Percentiles rank a stretch among this genome's conserved stretches.
These are phyloP conservation scores for Suillus occidentalis DNA, from an alignment of 768 basidiomycete genomes.

Conservation along the genomic window DNA sequence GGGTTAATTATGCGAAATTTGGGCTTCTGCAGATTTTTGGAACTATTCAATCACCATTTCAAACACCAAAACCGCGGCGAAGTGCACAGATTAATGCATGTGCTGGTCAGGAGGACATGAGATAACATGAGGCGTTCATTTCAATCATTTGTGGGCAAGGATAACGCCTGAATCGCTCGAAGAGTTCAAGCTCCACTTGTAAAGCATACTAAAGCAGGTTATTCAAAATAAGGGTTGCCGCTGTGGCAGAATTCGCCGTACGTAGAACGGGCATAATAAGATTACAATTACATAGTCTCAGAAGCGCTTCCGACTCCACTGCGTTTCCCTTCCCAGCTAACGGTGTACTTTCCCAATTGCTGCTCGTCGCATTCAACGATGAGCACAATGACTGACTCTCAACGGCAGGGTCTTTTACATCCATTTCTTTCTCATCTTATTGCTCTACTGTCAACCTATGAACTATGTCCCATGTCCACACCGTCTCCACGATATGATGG, in stretches of 20 bases:
- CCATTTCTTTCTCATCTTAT: conserved; percentile 56
- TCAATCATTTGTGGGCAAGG: neutral
- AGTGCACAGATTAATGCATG: neutral
- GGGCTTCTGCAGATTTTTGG: neutral
- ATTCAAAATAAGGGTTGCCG: conserved; percentile 5
- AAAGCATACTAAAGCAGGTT: neutral
- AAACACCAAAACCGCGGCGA: neutral
- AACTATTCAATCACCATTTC: neutral
- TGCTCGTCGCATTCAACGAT: conserved; percentile 30
- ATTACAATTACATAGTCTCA: conserved; percentile 5
- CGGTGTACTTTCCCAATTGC: conserved; percentile 1
- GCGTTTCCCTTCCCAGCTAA: neutral
- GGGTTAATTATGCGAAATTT: neutral
- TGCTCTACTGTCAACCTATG: conserved; percentile 58
- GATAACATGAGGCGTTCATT: conserved; percentile 2
- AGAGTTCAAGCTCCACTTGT: conserved; percentile 7
- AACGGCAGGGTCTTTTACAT: conserved; percentile 24
- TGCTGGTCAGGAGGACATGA: conserved; percentile 3
- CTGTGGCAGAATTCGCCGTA: conserved; percentile 1
- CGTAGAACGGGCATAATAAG: conserved; percentile 8
- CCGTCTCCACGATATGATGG: conserved; percentile 57
- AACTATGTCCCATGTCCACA: conserved; percentile 50
- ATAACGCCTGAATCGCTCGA: neutral
- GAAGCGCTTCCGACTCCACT: conserved; percentile 1
- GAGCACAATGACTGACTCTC: conserved; percentile 30